Evolutionary conservation across 2,329 filamentous ascomycete genomes (phyloP).

Genomic region (Pseudogymnoascus sp.): DNA sequence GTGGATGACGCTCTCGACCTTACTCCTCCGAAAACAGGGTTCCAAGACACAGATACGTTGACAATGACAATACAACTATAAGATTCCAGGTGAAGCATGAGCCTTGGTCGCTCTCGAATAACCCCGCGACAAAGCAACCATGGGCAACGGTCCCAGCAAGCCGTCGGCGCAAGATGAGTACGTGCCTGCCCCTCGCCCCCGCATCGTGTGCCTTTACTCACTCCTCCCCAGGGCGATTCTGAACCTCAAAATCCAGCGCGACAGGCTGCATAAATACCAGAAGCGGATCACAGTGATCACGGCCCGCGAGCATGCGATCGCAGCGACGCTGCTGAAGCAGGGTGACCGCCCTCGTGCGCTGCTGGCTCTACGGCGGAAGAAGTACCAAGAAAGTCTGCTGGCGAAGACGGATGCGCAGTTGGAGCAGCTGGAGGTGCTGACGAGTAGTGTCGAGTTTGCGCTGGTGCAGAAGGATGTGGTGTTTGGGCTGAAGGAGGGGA

Average conservation of each 20-base stretch:
- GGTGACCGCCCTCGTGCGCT: slow-evolving; percentile 77
- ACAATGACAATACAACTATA: slow-evolving; percentile 11
- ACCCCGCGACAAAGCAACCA: slow-evolving; percentile 26
- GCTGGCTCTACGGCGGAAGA: slow-evolving; percentile 84
- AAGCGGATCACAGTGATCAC: slow-evolving; percentile 81
- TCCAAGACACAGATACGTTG: slow-evolving; percentile 8
- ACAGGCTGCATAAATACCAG: slow-evolving; percentile 95
- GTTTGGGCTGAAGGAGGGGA: slow-evolving; percentile 87
- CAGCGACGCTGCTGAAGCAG: slow-evolving; percentile 69
- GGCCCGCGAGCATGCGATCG: slow-evolving; percentile 77
- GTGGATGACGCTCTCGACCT: not conserved
- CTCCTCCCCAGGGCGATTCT: slow-evolving; percentile 67
- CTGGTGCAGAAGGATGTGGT: slow-evolving; percentile 94
- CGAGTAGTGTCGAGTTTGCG: slow-evolving; percentile 86
- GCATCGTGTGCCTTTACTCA: slow-evolving; percentile 14
- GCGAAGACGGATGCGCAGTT: slow-evolving; percentile 86
- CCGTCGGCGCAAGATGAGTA: slow-evolving; percentile 82
- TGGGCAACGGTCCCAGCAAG: slow-evolving; percentile 63
- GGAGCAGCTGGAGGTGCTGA: slow-evolving; percentile 85
- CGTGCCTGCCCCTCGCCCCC: slow-evolving; percentile 24
- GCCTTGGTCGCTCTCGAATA: not conserved
- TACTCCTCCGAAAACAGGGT: not conserved
- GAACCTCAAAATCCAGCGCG: slow-evolving; percentile 94
- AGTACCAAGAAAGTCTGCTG: slow-evolving; percentile 88
- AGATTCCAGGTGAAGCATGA: not conserved